Conservation (phyloP, 352 stramenopile genomes). For the Pythium brassicae region DNA sequence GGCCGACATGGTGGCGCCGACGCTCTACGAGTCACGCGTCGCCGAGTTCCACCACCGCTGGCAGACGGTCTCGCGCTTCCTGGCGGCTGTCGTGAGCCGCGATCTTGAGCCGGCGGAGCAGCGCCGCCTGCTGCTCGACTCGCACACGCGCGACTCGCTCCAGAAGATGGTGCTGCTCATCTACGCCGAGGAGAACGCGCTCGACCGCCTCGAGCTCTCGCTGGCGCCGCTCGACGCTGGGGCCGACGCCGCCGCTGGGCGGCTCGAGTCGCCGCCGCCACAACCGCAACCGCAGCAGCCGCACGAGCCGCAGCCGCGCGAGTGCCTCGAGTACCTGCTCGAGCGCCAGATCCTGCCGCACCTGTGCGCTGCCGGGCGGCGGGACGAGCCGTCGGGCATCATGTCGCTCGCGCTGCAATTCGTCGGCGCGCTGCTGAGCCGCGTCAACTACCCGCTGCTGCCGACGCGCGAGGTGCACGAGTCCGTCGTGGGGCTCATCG, state of each 20-base stretch:
- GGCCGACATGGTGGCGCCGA: conserved; percentile 72
- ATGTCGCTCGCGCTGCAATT: conserved; percentile 86
- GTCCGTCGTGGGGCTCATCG: conserved; percentile 75
- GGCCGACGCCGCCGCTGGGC: conserved; percentile 1
- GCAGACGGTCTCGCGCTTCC: conserved; percentile 71
- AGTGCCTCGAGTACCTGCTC: conserved; percentile 81
- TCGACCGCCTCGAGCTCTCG: conserved; percentile 63
- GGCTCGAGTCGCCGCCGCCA: conserved; percentile 13
- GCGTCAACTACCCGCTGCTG: conserved; percentile 79
- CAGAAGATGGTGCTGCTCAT: conserved; percentile 85
- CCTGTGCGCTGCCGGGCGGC: conserved; percentile 64
- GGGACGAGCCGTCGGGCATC: conserved; percentile 73
- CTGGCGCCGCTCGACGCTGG: conserved; percentile 16
- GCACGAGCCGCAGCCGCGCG: conserved; percentile 32
- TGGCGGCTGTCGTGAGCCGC: conserved; percentile 63
- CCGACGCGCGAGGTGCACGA: conserved; percentile 79
- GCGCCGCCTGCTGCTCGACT: conserved; percentile 71
- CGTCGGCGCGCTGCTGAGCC: conserved; percentile 68
- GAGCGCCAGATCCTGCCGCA: conserved; percentile 81
- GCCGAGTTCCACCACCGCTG: conserved; percentile 86
- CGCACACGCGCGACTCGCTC: conserved; percentile 76
- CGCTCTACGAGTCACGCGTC: conserved; percentile 76
- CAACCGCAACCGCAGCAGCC: conserved; percentile 10
- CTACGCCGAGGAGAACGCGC: conserved; percentile 78
- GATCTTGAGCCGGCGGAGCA: conserved; percentile 67